phyloP scores from a whole-genome alignment of 2,329 filamentous ascomycete genomes.

The Pseudocercospora musae region DNA sequence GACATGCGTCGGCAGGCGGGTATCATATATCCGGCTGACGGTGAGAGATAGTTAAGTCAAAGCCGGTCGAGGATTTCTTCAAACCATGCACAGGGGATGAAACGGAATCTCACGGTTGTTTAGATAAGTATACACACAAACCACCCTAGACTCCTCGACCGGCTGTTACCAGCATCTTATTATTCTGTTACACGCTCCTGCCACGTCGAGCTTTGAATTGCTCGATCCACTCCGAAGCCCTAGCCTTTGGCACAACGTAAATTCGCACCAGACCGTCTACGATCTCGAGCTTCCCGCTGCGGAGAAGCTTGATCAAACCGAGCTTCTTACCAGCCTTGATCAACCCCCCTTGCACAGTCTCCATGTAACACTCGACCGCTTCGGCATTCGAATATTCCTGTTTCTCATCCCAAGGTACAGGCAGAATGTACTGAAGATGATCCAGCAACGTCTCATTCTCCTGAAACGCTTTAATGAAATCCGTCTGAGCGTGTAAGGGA shows the following conservation, averaged over 20 bases:
- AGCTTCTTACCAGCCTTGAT: conserved; percentile 89
- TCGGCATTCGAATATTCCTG: conserved; percentile 60
- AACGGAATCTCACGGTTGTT: not conserved
- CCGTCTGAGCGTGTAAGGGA: conserved; percentile 74
- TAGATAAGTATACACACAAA: no score
- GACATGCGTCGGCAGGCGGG: conserved; percentile 45
- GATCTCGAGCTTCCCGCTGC: conserved; percentile 75
- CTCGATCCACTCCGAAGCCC: conserved; percentile 71
- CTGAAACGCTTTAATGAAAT: conserved; percentile 84
- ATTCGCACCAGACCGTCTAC: conserved; percentile 82
- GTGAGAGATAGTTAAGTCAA: not conserved
- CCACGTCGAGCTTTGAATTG: conserved; percentile 70
- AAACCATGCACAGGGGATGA: not conserved
- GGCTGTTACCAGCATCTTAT: not conserved
- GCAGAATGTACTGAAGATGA: conserved; percentile 82
- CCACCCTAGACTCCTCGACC: not conserved
- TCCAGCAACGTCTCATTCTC: conserved; percentile 73
- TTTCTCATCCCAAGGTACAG: conserved; percentile 76
- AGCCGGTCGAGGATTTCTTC: not conserved
- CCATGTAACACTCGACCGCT: conserved; percentile 82
- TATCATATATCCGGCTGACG: conserved; percentile 42
- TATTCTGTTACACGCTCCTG: not conserved
- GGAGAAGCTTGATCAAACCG: conserved; percentile 69
- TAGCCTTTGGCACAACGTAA: conserved; percentile 72
- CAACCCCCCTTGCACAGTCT: conserved; percentile 74